phyloP scores from a whole-genome alignment of 495 filamentous ascomycete genomes.

The Penicillium desertorum region DNA sequence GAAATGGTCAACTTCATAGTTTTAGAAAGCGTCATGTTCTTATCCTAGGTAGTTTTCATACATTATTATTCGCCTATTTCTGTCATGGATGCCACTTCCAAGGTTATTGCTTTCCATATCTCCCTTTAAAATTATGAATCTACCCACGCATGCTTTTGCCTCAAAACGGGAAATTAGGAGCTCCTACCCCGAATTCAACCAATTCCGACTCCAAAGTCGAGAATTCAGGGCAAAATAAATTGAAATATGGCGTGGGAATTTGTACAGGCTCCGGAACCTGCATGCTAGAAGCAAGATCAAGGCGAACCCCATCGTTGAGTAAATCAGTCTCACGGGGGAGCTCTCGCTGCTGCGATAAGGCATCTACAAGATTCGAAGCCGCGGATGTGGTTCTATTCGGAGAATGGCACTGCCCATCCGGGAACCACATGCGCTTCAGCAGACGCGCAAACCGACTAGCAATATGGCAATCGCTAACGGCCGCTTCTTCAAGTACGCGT shows the following conservation, averaged over 20 bases:
- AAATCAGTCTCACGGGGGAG: neutral
- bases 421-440: constrained; percentile 4
- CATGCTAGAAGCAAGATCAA: neutral
- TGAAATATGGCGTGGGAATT: constrained; percentile 8
- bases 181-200: neutral
- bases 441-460: constrained; percentile 4
- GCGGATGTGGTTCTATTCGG: neutral
- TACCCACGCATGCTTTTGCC: too few relatives aligned
- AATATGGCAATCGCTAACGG: constrained; percentile 5
- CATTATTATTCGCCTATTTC: too few relatives aligned
- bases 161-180: too few relatives aligned
- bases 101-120: too few relatives aligned
- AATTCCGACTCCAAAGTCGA: constrained; percentile 8
- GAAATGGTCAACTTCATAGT: too few relatives aligned
- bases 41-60: too few relatives aligned
- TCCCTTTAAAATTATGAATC: too few relatives aligned
- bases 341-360: neutral
- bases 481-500: constrained; percentile 2
- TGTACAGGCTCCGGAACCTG: neutral
- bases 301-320: too few relatives aligned
- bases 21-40: too few relatives aligned
- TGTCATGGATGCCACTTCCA: too few relatives aligned
- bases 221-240: constrained; percentile 9
- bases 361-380: neutral
- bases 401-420: neutral